Evolutionary conservation across 192 early-diverging fungal genomes (phyloP), one percentile per base, ranked within the genome.

Genomic region (Backusella westeae): DNA sequence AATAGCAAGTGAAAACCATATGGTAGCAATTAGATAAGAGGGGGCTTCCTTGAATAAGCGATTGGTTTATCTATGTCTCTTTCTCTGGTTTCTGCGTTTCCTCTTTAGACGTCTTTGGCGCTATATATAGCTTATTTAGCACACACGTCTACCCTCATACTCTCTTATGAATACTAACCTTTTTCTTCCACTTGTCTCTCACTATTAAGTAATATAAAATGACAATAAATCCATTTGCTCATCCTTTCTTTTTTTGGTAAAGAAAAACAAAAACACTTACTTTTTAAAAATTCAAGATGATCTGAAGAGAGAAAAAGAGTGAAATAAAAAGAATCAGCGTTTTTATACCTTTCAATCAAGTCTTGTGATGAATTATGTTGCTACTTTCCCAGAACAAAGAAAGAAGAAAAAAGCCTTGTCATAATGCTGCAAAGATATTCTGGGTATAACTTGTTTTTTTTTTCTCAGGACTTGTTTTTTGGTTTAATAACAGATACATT

Each of bases 101-200:
- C 9, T n/a, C 21, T 69, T 69, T 5, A 69, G 68, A 39, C 68
- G 68, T 39, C 68, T 35, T 39, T 39, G 35, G 21, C 68, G 68
- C 68, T 69, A 69, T 69, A 69, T 10, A 36, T 14, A 3, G 10
- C 12, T 3, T 26, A 23, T 59, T 63, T 29, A 63, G 56, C 8
- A 29, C 21, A 29, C 26, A 23, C 12, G 3, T 63, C 21, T 53
- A 21, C 7, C 0, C 9, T 23, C 23, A 44, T 44, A 39, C 8
- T 56, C n/a, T 10, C 10, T 63, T 63, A 9, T 59, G 21, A 59
- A 21, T 63, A 63, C 56, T 63, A 63, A 69, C 36, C 68, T 69
- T 69, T 21, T 69, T 69, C 34, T 69, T 39, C 68, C 68, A 69
- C 38, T 69, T 69, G 2, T 23, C n/a, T 39, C 68, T 69, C 68